Percentiles rank a stretch among this genome's conserved stretches.
Conservation (phyloP, 2,329 filamentous ascomycete genomes). For the Cercospora sojina region DNA sequence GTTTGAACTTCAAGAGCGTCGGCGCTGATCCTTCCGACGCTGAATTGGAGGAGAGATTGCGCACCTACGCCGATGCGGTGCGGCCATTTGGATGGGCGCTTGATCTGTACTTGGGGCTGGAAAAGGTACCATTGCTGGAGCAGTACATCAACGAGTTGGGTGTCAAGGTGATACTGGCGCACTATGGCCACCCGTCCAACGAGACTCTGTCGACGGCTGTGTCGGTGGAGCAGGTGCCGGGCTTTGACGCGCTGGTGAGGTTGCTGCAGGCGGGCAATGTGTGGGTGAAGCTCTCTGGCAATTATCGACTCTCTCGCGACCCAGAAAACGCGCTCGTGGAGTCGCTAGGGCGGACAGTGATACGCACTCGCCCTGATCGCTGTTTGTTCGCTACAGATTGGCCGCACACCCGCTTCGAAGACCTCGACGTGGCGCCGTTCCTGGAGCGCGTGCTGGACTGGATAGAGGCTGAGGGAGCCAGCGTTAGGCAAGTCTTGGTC, state of each 20-base stretch:
- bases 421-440: conserved; percentile 56
- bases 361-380: conserved; percentile 47
- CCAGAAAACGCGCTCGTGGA: conserved; percentile 33
- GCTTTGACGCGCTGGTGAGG: conserved; percentile 51
- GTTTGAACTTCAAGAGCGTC: conserved; percentile 59
- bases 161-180: conserved; percentile 59
- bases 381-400: conserved; percentile 63
- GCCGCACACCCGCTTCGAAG: conserved; percentile 63
- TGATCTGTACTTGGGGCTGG: conserved; percentile 58
- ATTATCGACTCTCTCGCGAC: conserved; percentile 55
- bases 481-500: conserved; percentile 55
- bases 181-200: conserved; percentile 50
- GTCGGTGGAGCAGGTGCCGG: conserved; percentile 47
- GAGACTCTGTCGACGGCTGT: conserved; percentile 31
- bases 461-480: conserved; percentile 48
- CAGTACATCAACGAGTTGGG: conserved; percentile 49
- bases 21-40: conserved; percentile 41
- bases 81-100: conserved; percentile 56
- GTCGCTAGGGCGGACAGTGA: conserved; percentile 51
- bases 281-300: conserved; percentile 60
- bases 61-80: conserved; percentile 53
- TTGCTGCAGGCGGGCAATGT: conserved; percentile 51
- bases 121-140: conserved; percentile 51
- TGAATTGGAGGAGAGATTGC: conserved; percentile 47
- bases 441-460: conserved; percentile 55